Base-by-base conservation (phyloP, 2,329 filamentous ascomycete species). In the Xylaria sp. region DNA sequence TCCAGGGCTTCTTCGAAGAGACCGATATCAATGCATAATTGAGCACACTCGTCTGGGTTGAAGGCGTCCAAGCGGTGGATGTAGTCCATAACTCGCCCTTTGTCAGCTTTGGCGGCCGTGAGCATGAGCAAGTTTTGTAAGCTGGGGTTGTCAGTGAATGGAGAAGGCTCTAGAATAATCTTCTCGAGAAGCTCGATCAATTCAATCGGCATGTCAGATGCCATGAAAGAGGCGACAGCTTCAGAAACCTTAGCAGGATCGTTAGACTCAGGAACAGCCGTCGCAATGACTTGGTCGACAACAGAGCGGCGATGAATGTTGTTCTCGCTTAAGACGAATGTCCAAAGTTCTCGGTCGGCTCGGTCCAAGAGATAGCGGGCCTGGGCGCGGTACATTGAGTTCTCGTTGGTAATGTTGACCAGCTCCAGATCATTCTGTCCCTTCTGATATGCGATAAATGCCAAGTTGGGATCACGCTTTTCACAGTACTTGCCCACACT, bases 321-420 rank as follows among this genome's bases (percentile, higher is more conserved):
- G 85, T 97, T 98, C 71, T 92, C 89, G 77, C 91, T 97, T 35
- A 99, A 85, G 14, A 98, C 95, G 75, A 97, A 99, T 55, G 85
- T 84, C 96, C 96, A 99, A 50, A 99, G 88, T 77, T 99, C 95
- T 2, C 83, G 77, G 73, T 99, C 95, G 38, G 92, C 90, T 69
- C 95, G 90, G 73, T 97, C 94, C 55, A 99, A 83, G 23, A 99
- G 85, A 78, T 99, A 99, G 38, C 95, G 90, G 61, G 94, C 94
- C 78, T 99, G 95, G n/a, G 92, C 92, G 72, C 94, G 91, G 85
- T 97, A 99, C 95, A 99, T 99, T n/a, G 92, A 89, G 80, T 99
- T 99, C 80, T 99, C 96, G 72, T 98, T 99, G 74, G 95, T 98
- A 74, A 99, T 94, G 78, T 91, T 95, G 79, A 99, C 94, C 60